These are phyloP conservation scores for Candida pini DNA, from an alignment of 805 yeast species.

Conservation along the genomic window DNA sequence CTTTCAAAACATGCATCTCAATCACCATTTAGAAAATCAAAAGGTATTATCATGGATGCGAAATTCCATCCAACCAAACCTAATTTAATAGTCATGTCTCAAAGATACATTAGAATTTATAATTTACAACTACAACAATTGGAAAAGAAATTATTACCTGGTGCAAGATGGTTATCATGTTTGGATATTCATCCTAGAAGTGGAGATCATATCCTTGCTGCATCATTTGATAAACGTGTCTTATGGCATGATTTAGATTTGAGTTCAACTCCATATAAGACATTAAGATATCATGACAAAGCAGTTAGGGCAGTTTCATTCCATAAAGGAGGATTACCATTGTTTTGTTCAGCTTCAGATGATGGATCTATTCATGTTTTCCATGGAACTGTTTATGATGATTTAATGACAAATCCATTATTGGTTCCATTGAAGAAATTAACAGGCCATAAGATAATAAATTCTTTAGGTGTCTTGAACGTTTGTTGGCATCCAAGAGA, in stretches of 20 bases:
- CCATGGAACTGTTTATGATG: constrained; percentile 96
- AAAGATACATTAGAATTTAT: constrained; percentile 85
- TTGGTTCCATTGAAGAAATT: constrained; percentile 93
- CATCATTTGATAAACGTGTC: constrained; percentile 90
- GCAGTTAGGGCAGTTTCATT: constrained; percentile 87
- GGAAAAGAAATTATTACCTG: constrained; percentile 83
- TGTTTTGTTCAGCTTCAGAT: constrained; percentile 92
- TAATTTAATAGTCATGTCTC: constrained; percentile 88
- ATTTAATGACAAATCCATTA: constrained; percentile 89
- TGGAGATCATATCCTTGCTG: constrained; percentile 90
- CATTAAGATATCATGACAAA: constrained; percentile 87
- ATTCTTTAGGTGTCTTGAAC: constrained; percentile 81
- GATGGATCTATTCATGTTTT: constrained; percentile 90
- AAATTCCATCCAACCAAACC: constrained; percentile 97
- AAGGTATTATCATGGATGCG: constrained; percentile 94
- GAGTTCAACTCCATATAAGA: constrained; percentile 85
- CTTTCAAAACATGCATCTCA: constrained; percentile 90
- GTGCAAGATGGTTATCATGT: constrained; percentile 90
- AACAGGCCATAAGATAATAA: constrained; percentile 78
- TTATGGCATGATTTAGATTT: constrained; percentile 97
- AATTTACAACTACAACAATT: constrained; percentile 83
- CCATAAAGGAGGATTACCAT: constrained; percentile 81
- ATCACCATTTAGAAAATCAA: constrained; percentile 88
- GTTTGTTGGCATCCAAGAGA: constrained; percentile 96
- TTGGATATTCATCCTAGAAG: constrained; percentile 89